Conservation (phyloP, 441 rosid genomes). For the Adansonia rubrostipa region DNA sequence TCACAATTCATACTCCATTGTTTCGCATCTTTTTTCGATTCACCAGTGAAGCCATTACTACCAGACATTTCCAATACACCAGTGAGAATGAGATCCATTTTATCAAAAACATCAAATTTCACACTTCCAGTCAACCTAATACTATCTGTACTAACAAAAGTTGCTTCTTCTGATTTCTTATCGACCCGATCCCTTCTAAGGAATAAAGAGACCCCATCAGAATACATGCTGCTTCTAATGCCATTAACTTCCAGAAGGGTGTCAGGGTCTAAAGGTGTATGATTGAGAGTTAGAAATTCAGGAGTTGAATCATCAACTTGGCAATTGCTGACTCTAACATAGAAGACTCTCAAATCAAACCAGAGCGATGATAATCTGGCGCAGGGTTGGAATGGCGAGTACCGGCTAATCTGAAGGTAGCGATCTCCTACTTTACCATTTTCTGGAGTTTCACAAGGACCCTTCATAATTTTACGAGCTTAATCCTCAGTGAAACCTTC, state of each 20-base stretch:
- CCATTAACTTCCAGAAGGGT: conserved; percentile 81
- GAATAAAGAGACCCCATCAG: conserved; percentile 59
- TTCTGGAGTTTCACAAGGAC: conserved; percentile 41
- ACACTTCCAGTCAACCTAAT: conserved; percentile 73
- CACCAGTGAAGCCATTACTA: conserved; percentile 51
- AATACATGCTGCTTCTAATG: conserved; percentile 49
- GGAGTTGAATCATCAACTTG: conserved; percentile 66
- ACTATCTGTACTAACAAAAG: conserved; percentile 78
- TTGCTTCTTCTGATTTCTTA: conserved; percentile 75
- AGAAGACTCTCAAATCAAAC: conserved; percentile 84
- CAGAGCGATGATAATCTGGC: conserved; percentile 51
- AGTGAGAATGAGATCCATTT: conserved; percentile 58
- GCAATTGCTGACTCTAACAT: conserved; percentile 73
- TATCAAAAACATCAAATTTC: conserved; percentile 67
- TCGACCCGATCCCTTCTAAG: conserved; percentile 76
- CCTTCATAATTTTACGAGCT: conserved; percentile 48
- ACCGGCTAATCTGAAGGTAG: conserved; percentile 58
- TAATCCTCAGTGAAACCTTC: conserved; percentile 45
- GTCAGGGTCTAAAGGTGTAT: conserved; percentile 70
- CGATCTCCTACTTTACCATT: conserved; percentile 40
- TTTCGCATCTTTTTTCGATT: conserved; percentile 47
- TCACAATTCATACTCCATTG: conserved; percentile 77
- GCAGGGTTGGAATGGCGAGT: conserved; percentile 54
- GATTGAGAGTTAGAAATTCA: conserved; percentile 64
- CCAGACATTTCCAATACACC: conserved; percentile 65